phyloP scores from a whole-genome alignment of 176 grass and related monocot genomes.

The Raddia guianensis region DNA sequence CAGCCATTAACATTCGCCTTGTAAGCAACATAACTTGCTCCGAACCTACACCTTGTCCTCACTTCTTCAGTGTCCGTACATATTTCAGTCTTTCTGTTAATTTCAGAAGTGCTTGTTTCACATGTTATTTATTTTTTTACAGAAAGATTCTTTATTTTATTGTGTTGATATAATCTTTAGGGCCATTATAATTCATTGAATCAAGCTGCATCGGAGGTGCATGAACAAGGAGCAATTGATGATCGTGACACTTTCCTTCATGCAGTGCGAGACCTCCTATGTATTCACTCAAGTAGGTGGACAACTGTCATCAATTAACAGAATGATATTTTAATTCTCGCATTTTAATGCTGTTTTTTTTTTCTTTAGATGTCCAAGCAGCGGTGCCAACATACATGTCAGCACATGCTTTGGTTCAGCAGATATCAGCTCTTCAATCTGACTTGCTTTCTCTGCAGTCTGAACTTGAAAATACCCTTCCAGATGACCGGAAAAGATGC shows the following conservation, averaged over 20 bases:
- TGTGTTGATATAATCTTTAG: constrained; percentile 45
- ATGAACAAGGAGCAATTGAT: constrained; percentile 94
- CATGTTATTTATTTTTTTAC: background rate
- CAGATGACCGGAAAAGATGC: constrained; percentile 84
- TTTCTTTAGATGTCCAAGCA: constrained; percentile 64
- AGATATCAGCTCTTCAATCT: constrained; percentile 79
- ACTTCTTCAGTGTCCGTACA: constrained; percentile 16
- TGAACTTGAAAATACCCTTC: constrained; percentile 91
- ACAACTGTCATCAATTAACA: background rate
- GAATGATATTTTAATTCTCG: constrained; percentile 1
- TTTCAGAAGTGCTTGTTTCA: constrained; percentile 5
- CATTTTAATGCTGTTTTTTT: constrained; percentile 28
- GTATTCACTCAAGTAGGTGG: constrained; percentile 86
- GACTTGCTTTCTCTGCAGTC: constrained; percentile 89
- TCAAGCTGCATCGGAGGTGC: constrained; percentile 83
- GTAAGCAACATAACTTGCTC: constrained; percentile 52
- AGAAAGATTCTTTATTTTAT: constrained; percentile 9
- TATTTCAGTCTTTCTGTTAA: background rate
- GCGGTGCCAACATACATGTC: constrained; percentile 84
- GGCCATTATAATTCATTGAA: constrained; percentile 80
- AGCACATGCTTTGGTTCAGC: constrained; percentile 92
- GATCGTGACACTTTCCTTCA: constrained; percentile 93
- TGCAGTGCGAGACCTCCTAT: constrained; percentile 82
- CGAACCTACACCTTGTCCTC: background rate
- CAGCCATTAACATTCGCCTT: constrained; percentile 66